These are phyloP conservation scores for Thielaviopsis populi DNA, from an alignment of 2,329 filamentous ascomycete species.

Conservation along the genomic window DNA sequence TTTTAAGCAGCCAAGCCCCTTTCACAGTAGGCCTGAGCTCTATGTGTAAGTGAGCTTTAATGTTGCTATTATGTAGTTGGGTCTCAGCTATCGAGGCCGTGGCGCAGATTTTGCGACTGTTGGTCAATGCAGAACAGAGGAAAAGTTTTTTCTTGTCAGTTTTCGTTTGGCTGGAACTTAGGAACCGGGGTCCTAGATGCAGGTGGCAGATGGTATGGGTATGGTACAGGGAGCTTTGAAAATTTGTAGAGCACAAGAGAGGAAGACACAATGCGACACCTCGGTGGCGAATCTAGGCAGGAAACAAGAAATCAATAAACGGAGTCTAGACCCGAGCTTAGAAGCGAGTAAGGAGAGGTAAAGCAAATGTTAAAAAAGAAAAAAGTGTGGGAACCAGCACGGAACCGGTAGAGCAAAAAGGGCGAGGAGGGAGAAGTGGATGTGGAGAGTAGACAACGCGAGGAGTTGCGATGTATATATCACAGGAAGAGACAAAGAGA, in stretches of 20 bases:
- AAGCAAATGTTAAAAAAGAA: not conserved
- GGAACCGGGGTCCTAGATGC: not conserved
- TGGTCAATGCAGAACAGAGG: slow-evolving; percentile 13
- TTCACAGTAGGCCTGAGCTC: slow-evolving; percentile 3
- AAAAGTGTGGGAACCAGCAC: not conserved
- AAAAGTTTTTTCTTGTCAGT: slow-evolving; percentile 11
- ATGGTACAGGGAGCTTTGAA: not conserved
- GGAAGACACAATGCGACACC: slow-evolving; percentile 1
- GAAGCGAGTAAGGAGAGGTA: not conserved
- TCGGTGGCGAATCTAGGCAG: slow-evolving; percentile 8
- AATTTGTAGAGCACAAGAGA: not conserved
- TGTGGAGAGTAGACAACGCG: not conserved
- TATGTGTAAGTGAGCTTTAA: slow-evolving; percentile 8
- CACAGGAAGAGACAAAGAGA: not conserved
- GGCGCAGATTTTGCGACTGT: not conserved
- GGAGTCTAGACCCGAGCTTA: not conserved
- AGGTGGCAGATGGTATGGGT: not conserved
- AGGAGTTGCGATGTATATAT: not conserved
- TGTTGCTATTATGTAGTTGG: slow-evolving; percentile 3
- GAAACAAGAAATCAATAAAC: not conserved
- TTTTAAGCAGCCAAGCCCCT: slow-evolving; percentile 1
- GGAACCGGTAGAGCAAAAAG: not conserved
- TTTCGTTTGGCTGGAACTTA: not conserved
- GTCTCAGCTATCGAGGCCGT: slow-evolving; percentile 4
- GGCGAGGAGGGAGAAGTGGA: not conserved